Base-by-base conservation (phyloP, 257 asterid species). In the Solanum rostratum region DNA sequence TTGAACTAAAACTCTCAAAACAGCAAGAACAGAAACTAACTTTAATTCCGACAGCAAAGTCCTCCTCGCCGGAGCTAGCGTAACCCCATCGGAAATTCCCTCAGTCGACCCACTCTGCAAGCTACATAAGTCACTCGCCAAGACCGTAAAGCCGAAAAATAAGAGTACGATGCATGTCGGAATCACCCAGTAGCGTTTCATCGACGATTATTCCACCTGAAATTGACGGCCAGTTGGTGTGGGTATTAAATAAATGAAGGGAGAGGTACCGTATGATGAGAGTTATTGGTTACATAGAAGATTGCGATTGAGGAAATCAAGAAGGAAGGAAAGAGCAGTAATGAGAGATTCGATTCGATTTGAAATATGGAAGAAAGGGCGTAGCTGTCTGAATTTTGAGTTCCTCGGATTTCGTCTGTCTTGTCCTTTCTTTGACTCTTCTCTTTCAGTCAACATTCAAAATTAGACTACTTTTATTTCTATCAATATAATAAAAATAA, bases 51-150 rank as follows among this genome's bases (percentile, higher is more conserved):
- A 88, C 86, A 91, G 69, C 84, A 94, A 86, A 76, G 84, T 14
- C 80, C 98, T 93, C 62, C 94, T 92, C 20, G 88, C 91, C 8
- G 95, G 91, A 33, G 93, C 71, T 46, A 66, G 85, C 27, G 60
- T 60, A 81, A 22, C 86, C 52, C 79, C 90, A 88, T 85, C 84
- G 59, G 88, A 71, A 30, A 84, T 60, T 79, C 84, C 71, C 37
- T 80, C 86, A 79, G 79, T 62, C 37, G 88, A 39, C 70, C 80
- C 87, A 63, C 80, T 86, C 9, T 74, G 73, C 45, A 85, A 84
- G 83, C 82, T 83, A 60, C 84, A 69, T 83, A 85, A 78, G 45
- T 69, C 91, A 49, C 59, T 78, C 3, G 91, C 84, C 22, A 88
- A 85, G 43, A 84, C 85, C 49, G 80, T 83, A 27, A 88, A 24